Conservation (phyloP, 2,329 filamentous ascomycete genomes). For the Pseudonectria buxi region DNA sequence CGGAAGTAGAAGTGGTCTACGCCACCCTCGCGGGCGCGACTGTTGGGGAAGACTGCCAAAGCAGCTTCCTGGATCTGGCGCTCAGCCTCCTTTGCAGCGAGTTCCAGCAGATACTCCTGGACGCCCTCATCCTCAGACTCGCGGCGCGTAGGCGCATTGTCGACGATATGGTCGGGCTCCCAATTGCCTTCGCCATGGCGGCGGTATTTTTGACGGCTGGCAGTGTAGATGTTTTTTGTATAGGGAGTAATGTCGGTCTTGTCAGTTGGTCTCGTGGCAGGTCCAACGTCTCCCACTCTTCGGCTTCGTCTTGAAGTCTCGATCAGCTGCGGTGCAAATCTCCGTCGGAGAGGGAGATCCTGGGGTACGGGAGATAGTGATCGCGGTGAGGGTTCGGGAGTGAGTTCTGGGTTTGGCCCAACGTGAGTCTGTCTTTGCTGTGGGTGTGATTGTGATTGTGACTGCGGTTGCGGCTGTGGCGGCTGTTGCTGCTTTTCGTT, state of each 20-base stretch:
- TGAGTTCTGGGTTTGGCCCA: conserved; percentile 52
- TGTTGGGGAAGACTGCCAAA: conserved; percentile 69
- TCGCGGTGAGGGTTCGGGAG: conserved; percentile 46
- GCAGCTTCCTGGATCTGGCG: conserved; percentile 72
- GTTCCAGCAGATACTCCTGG: conserved; percentile 67
- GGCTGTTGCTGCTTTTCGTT: conserved; percentile 10
- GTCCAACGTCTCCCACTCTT: conserved; percentile 56
- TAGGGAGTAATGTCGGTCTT: conserved; percentile 67
- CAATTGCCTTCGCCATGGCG: conserved; percentile 23
- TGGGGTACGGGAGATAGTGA: conserved; percentile 38
- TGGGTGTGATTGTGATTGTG: conserved; percentile 5
- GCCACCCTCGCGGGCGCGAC: conserved; percentile 60
- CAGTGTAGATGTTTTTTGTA: conserved; percentile 54
- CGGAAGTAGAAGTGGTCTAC: conserved; percentile 66
- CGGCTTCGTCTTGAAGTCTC: conserved; percentile 70
- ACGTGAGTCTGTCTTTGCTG: conserved; percentile 11
- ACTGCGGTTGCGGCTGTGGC: conserved; percentile 7
- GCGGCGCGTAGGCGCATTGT: conserved; percentile 42
- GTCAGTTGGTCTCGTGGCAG: conserved; percentile 57
- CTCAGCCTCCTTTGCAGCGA: conserved; percentile 75
- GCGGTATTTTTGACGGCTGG: conserved; percentile 27
- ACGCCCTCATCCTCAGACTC: conserved; percentile 70
- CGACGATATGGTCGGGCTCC: conserved; percentile 19
- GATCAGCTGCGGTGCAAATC: conserved; percentile 73
- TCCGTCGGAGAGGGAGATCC: conserved; percentile 37